These are phyloP conservation scores for Phytophthora pini DNA, from an alignment of 352 stramenopile genomes.

Conservation along the genomic window DNA sequence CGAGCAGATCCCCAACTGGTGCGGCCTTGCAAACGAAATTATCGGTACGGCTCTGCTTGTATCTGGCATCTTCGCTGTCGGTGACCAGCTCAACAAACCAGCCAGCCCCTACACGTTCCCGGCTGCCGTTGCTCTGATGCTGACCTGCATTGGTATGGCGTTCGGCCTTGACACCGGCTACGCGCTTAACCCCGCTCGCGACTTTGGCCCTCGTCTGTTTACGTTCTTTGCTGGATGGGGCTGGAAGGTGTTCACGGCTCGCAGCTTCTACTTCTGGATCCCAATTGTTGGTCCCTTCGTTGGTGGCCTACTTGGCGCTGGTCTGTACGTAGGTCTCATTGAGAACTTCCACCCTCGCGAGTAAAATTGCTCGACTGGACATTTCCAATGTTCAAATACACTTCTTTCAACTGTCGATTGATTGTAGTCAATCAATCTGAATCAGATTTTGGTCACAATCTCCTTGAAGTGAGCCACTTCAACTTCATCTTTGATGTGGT, in stretches of 20 bases:
- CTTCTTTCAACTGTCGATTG: too few species aligned
- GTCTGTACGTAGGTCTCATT: conserved; percentile 41
- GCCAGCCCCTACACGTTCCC: conserved; percentile 42
- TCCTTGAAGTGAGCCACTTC: conserved; percentile 6
- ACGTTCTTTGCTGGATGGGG: conserved; percentile 52
- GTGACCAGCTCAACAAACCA: conserved; percentile 49
- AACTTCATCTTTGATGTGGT: background rate
- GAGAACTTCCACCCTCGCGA: conserved; percentile 41
- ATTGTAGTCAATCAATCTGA: too few species aligned
- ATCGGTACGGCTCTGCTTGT: conserved; percentile 50
- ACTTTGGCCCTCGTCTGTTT: conserved; percentile 55
- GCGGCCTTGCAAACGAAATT: conserved; percentile 49
- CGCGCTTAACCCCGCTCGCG: conserved; percentile 48
- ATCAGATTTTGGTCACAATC: too few species aligned
- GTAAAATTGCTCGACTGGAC: conserved; percentile 11
- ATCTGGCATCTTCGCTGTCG: conserved; percentile 49
- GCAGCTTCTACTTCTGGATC: conserved; percentile 48
- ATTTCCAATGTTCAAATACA: background rate
- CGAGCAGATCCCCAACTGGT: conserved; percentile 49
- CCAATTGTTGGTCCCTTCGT: conserved; percentile 46
- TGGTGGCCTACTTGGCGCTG: conserved; percentile 41
- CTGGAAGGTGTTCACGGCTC: conserved; percentile 44
- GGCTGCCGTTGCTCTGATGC: conserved; percentile 37
- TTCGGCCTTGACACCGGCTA: conserved; percentile 48
- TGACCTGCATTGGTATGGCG: conserved; percentile 41